These are phyloP conservation scores for Colletotrichum tropicicola DNA, from an alignment of 2,329 filamentous ascomycete genomes.

Conservation along the genomic window DNA sequence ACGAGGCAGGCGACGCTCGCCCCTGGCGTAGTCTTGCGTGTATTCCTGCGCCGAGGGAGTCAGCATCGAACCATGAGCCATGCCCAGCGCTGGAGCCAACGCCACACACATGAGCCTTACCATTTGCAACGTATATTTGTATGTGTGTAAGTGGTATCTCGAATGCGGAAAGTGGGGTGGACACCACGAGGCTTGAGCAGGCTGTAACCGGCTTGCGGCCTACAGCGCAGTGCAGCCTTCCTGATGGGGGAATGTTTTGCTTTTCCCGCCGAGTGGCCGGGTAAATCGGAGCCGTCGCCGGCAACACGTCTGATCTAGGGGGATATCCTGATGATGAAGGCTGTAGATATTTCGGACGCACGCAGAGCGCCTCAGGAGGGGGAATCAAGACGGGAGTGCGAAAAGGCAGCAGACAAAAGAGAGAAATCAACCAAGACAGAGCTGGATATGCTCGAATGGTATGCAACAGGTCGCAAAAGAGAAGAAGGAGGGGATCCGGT, in stretches of 20 bases:
- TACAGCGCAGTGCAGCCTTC: conserved; percentile 22
- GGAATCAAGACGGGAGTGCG: conserved; percentile 36
- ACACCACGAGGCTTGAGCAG: conserved; percentile 15
- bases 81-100: neutral
- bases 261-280: conserved; percentile 32
- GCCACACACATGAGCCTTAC: conserved; percentile 36
- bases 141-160: conserved; percentile 27
- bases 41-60: conserved; percentile 41
- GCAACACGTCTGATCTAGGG: conserved; percentile 33
- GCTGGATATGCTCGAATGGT: conserved; percentile 43
- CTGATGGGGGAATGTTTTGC: conserved; percentile 1
- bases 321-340: conserved; percentile 15
- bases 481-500: conserved; percentile 44
- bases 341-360: conserved; percentile 1
- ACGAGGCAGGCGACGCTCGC: conserved; percentile 49
- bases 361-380: conserved; percentile 17
- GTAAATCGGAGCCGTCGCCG: conserved; percentile 46
- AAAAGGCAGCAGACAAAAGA: conserved; percentile 35
- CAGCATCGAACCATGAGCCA: neutral
- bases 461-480: conserved; percentile 51
- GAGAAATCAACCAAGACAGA: conserved; percentile 35
- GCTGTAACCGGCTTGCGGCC: conserved; percentile 27
- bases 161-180: conserved; percentile 15
- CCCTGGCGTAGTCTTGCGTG: conserved; percentile 42
- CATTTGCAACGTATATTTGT: too few species aligned